Base-by-base conservation (phyloP, 1,284 basidiomycete species). In the Ganoderma leucocontextum region DNA sequence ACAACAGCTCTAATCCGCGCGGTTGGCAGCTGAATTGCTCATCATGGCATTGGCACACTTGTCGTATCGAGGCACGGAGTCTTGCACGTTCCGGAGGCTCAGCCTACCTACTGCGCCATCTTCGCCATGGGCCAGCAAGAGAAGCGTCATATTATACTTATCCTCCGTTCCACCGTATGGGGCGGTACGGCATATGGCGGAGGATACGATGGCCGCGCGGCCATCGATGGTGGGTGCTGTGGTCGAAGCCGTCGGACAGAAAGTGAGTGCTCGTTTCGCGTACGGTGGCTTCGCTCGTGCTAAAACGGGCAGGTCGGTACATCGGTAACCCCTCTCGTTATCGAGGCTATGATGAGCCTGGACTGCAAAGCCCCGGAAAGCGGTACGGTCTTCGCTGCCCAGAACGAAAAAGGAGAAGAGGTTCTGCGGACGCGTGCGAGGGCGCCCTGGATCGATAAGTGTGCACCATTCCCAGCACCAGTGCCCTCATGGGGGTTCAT, bases 401-500 rank as follows among this genome's bases (percentile, higher is more conserved):
- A 60, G 59, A 59, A 60, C 65, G 57, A 66, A 29, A 35, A 58
- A 55, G 63, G 66, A 58, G 52, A 33, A 41, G 53, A 60, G 59
- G 9, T 59, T 17, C 61, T 70, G 59, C 64, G 65, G 62, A 57
- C 36, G 57, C 39, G 17, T 62, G 64, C 63, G 63, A 60, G 39
- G 57, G 53, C 61, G 58, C 52, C 44, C 41, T 60, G 64, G 52
- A 58, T 42, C 52, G 36, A 60, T 57, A 66, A 52, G 47, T 52
- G 22, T 63, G 65, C 64, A 60, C 60, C 38, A 25, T 33, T 22
- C 38, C 25, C 47, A 62, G 62, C 61, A 64, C 47, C 57, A 53
- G 25, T 60, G 70, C 15, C 65, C 65, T 57, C 62, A 61, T 65
- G 63, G 36, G 69, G 15, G 33, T 70, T n/a, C 69, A 72, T 70